Evolutionary conservation across 345 rosid genomes (phyloP).

Genomic region (Excoecaria cochinchinensis): DNA sequence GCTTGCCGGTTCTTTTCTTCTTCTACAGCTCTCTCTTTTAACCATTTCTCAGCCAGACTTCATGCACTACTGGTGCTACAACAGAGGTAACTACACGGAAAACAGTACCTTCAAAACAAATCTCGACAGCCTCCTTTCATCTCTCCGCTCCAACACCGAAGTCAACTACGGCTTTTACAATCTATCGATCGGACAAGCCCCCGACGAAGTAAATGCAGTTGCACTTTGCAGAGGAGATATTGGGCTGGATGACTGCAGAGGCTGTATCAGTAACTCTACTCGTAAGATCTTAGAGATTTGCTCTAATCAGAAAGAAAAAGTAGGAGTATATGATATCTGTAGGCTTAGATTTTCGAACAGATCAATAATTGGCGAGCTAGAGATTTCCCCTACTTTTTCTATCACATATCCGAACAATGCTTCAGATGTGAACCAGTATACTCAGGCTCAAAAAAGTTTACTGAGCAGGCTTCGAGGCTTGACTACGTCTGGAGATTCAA

Average conservation of each 20-base stretch:
- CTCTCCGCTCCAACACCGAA: background rate
- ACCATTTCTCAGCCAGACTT: constrained; percentile 16
- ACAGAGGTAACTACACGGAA: constrained; percentile 19
- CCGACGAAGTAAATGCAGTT: constrained; percentile 18
- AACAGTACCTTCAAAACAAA: constrained; percentile 15
- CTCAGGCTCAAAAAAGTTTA: background rate
- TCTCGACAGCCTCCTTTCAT: constrained; percentile 17
- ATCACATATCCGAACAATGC: background rate
- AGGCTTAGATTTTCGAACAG: constrained; percentile 21
- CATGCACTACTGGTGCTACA: background rate
- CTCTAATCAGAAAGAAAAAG: constrained; percentile 17
- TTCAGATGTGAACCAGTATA: constrained; percentile 9
- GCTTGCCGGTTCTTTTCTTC: background rate
- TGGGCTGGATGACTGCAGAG: background rate
- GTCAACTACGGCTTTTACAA: constrained; percentile 20
- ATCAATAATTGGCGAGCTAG: background rate
- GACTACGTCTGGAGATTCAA: constrained; percentile 25
- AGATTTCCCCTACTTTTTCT: rapidly evolving
- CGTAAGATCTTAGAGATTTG: constrained; percentile 11
- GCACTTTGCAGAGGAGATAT: constrained; percentile 25
- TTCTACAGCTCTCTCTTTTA: background rate
- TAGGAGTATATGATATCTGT: background rate
- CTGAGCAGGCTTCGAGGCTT: background rate
- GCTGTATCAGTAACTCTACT: background rate
- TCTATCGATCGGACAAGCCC: background rate